Evolutionary conservation across 495 filamentous ascomycete genomes (phyloP), one percentile per base, ranked within the genome.

Genomic region (Annulohypoxylon stygium): DNA sequence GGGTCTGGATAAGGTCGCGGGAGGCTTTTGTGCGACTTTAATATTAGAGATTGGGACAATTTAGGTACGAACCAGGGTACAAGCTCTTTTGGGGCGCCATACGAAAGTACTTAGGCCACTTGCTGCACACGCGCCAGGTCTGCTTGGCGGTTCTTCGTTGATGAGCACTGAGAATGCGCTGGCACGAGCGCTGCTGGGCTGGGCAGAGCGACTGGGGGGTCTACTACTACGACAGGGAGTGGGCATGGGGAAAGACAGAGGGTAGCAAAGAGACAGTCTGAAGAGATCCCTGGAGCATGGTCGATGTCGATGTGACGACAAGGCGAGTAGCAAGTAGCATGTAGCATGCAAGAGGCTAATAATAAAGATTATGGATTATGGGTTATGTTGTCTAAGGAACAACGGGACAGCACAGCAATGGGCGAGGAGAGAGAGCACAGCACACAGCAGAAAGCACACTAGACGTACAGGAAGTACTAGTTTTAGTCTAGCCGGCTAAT

Each of bases 21-120:
- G 76, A 80, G 82, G 78, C 81, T 86, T 84, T 86, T 84, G 84
- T 86, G 84, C 83, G 81, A 85, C 83, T 85, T 82, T 79, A 81
- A 80, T 77, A 78, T 75, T 77, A 76, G 69, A 78, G 76, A 75
- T 76, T 72, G 72, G 76, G 70, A 75, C 71, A 75, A 73, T 74
- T 75, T 76, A 74, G 73, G 73, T 72, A 75, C 57, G 76, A 73
- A 74, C 74, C 78, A 76, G 76, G 76, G 74, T 75, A 74, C 69
- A 70, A 72, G 75, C 72, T 77, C 71, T 74, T 77, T 75, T 70
- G 77, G 75, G 73, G 71, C 60, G 68, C 71, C 64, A 75, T 70
- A 74, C 78, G 78, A 75, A 78, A 80, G 78, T 79, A 79, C 80
- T 77, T 77, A 76, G 79, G 63, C 71, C 69, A 76, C 48, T 78